These are phyloP conservation scores for Malbranchea cinnamomea DNA, from an alignment of 2,329 filamentous ascomycete species.

Conservation along the genomic window DNA sequence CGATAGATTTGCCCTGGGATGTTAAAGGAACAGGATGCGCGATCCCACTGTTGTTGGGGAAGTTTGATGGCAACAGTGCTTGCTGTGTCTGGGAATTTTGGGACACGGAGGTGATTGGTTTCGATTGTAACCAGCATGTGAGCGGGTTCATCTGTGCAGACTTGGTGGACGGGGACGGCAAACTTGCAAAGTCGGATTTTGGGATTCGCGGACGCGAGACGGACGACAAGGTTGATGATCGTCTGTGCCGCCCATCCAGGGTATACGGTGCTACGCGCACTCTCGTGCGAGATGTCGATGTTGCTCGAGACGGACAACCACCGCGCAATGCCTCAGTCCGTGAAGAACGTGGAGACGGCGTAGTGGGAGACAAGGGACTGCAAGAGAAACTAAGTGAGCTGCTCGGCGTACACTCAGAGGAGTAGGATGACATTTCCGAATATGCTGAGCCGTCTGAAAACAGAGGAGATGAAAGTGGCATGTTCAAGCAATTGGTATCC, in stretches of 20 bases:
- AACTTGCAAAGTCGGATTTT: conserved; percentile 2
- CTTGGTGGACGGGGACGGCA: conserved; percentile 5
- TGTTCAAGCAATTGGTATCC: too few relatives aligned
- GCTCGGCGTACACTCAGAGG: conserved; percentile 44
- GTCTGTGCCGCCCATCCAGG: conserved; percentile 52
- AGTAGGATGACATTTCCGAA: conserved; percentile 50
- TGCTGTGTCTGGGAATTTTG: conserved; percentile 8
- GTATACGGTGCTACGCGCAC: conserved; percentile 57
- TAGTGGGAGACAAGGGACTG: conserved; percentile 49
- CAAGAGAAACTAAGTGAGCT: conserved; percentile 54
- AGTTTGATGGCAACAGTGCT: conserved; percentile 33
- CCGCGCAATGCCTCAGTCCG: conserved; percentile 37
- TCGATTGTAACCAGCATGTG: background rate
- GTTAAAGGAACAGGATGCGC: conserved; percentile 44
- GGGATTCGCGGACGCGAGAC: conserved; percentile 39
- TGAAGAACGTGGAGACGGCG: conserved; percentile 51
- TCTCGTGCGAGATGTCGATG: conserved; percentile 54
- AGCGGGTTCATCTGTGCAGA: conserved; percentile 1
- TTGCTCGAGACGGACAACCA: conserved; percentile 53
- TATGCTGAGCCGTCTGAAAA: conserved; percentile 56
- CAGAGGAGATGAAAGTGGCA: conserved; percentile 43
- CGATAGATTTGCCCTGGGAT: too few relatives aligned
- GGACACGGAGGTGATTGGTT: background rate
- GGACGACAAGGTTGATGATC: conserved; percentile 66
- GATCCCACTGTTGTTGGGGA: conserved; percentile 32